A percentile compares a stretch with the other conserved stretches of the same genome.
Evolutionary conservation across 306 rosid species (phyloP).

Genomic region (Mimosa pudica): DNA sequence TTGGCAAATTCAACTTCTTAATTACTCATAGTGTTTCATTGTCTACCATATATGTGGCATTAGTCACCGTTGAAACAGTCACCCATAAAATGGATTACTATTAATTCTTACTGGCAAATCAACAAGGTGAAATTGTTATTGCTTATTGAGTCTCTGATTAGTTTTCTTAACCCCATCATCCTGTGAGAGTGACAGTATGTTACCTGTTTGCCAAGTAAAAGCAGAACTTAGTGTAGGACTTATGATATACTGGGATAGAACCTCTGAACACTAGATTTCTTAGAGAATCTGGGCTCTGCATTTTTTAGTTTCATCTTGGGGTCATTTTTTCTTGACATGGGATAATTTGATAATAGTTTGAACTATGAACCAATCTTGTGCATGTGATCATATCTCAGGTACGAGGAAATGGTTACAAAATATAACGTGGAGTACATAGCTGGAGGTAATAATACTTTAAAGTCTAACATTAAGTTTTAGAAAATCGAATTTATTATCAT

Average conservation of each 20-base stretch:
- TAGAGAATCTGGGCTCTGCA: neutral
- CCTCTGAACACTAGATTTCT: neutral
- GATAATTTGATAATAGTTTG: neutral
- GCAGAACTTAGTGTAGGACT: neutral
- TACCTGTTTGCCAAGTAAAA: neutral
- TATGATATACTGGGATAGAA: neutral
- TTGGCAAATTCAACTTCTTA: neutral
- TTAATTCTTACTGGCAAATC: neutral
- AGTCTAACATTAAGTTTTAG: slow-evolving; percentile 18
- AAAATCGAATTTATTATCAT: slow-evolving; percentile 17
- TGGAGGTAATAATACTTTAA: slow-evolving; percentile 71
- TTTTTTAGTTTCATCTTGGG: neutral
- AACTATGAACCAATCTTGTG: neutral
- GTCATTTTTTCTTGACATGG: too few species aligned
- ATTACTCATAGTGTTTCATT: neutral
- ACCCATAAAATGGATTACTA: neutral
- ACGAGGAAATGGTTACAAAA: slow-evolving; percentile 66
- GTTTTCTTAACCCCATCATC: neutral
- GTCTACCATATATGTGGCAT: neutral
- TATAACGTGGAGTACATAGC: slow-evolving; percentile 83
- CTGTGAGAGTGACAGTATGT: neutral
- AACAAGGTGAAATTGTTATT: neutral
- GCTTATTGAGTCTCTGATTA: neutral
- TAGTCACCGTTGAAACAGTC: neutral
- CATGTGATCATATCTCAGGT: slow-evolving; percentile 50